Conservation (phyloP, 2,329 filamentous ascomycete species). For the Paraphaeosphaeria sporulosa region DNA sequence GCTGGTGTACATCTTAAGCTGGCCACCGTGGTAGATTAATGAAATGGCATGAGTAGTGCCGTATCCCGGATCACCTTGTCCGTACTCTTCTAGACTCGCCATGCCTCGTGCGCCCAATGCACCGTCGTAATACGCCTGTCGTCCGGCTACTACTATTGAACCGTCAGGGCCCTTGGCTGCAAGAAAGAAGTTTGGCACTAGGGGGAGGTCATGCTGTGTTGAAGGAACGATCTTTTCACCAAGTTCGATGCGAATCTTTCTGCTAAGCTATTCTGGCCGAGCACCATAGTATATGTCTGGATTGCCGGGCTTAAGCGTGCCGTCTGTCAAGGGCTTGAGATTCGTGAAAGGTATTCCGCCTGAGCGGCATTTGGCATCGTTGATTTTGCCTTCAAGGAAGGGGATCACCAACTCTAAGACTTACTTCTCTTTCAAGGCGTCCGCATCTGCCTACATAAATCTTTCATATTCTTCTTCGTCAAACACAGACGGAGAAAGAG, state of each 20-base stretch:
- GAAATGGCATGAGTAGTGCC: no score
- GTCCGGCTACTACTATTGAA: constrained; percentile 29
- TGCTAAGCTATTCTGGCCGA: constrained; percentile 36
- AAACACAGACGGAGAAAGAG: no score
- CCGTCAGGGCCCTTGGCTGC: constrained; percentile 50
- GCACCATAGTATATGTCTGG: constrained; percentile 44
- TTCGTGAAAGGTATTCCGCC: constrained; percentile 30
- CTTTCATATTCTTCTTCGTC: no score
- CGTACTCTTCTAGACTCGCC: no score
- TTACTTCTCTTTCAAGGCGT: constrained; percentile 47
- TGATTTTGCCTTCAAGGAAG: constrained; percentile 32
- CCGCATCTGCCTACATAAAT: constrained; percentile 22
- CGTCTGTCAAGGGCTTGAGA: constrained; percentile 24
- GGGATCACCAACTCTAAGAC: constrained; percentile 45
- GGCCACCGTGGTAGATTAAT: no score
- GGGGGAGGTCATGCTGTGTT: constrained; percentile 27
- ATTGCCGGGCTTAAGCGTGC: constrained; percentile 29
- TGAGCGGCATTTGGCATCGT: constrained; percentile 31
- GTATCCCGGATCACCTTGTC: no score
- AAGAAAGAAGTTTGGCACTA: constrained; percentile 48
- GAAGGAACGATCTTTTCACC: constrained; percentile 39
- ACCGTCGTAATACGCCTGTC: constrained; percentile 33
- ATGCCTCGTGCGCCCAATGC: not conserved
- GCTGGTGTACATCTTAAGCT: no score
- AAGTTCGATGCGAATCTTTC: constrained; percentile 35